A percentile compares a stretch with the other conserved stretches of the same genome.
phyloP scores from a whole-genome alignment of 805 yeast genomes.

The Suhomyces canberraensis region DNA sequence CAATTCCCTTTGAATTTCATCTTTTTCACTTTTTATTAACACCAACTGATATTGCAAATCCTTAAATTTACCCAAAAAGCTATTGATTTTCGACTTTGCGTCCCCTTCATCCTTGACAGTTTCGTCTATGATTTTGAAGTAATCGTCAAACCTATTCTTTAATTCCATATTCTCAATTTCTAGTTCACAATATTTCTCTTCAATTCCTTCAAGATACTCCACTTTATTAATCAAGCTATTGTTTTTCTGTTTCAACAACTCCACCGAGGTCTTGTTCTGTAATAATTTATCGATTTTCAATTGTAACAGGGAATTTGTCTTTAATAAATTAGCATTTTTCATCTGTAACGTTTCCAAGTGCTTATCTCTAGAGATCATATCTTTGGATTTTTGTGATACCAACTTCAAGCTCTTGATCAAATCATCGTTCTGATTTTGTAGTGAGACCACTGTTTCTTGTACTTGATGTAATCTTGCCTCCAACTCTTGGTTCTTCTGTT shows the following conservation, averaged over 20 bases:
- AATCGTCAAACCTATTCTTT: conserved; percentile 44
- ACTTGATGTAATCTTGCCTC: conserved; percentile 32
- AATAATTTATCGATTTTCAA: conserved; percentile 49
- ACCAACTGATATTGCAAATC: conserved; percentile 28
- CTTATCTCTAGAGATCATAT: conserved; percentile 8
- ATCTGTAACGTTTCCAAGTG: conserved; percentile 18
- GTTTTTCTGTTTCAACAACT: conserved; percentile 57
- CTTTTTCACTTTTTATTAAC: conserved; percentile 36
- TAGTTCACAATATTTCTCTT: conserved; percentile 44
- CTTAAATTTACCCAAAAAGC: conserved; percentile 35
- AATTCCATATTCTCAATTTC: conserved; percentile 50
- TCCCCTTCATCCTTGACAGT: conserved; percentile 12
- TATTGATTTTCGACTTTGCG: conserved; percentile 17
- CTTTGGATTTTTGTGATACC: conserved; percentile 8
- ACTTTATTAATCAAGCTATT: conserved; percentile 38
- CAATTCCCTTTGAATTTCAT: conserved; percentile 17
- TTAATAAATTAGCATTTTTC: conserved; percentile 39
- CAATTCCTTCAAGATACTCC: conserved; percentile 35
- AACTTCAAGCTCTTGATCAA: conserved; percentile 32
- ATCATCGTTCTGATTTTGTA: conserved; percentile 26
- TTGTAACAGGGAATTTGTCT: conserved; percentile 51
- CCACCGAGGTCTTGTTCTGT: conserved; percentile 46
- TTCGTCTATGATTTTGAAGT: conserved; percentile 42
- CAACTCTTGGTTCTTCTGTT: conserved; percentile 35
- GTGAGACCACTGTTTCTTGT: conserved; percentile 28